These are phyloP conservation scores for Dentiscutata heterogama DNA, from an alignment of 371 early-diverging fungal genomes.

Conservation along the genomic window DNA sequence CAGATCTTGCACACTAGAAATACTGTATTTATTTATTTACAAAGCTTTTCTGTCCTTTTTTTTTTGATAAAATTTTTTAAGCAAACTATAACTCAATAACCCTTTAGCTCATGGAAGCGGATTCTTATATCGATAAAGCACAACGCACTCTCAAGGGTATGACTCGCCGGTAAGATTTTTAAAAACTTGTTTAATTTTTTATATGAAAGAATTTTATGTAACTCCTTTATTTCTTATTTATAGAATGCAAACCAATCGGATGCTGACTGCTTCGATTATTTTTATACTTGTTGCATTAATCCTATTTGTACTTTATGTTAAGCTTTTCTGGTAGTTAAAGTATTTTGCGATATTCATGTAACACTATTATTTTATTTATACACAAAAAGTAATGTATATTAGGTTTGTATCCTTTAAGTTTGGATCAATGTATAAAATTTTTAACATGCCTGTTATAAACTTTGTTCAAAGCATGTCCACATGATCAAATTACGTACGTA, in stretches of 20 bases:
- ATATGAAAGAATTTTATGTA: no score
- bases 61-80: background rate
- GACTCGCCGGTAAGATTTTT: slow-evolving; percentile 83
- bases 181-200: background rate
- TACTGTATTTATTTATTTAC: slow-evolving; percentile 63
- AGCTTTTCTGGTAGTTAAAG: slow-evolving; percentile 58
- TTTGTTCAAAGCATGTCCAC: no score
- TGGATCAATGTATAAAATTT: no score
- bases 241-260: slow-evolving; percentile 91
- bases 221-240: background rate
- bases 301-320: slow-evolving; percentile 83
- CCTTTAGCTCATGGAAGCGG: slow-evolving; percentile 75
- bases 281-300: slow-evolving; percentile 84
- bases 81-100: background rate
- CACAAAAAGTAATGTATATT: no score
- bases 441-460: no score
- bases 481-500: no score
- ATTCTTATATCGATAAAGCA: slow-evolving; percentile 89
- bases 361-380: no score
- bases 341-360: no score
- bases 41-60: no score
- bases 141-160: slow-evolving; percentile 89
- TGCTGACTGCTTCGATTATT: slow-evolving; percentile 90
- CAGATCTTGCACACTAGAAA: slow-evolving; percentile 89
- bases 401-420: no score